Evolutionary conservation across 192 early-diverging fungal genomes (phyloP).

Genomic region (Coemansia sp.): DNA sequence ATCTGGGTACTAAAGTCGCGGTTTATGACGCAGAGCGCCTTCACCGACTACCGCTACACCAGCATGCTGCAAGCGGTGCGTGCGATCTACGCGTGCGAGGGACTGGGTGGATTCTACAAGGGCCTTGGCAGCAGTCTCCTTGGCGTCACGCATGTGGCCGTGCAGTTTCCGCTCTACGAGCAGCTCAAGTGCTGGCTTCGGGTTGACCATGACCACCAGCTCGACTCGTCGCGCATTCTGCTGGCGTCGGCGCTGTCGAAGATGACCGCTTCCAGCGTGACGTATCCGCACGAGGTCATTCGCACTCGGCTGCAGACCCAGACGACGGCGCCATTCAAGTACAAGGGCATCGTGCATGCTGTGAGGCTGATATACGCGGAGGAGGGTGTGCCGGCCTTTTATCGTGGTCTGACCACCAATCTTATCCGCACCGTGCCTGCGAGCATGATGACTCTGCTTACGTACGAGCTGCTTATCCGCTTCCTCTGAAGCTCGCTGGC

Average conservation of each 20-base stretch:
- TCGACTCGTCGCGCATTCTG: conserved; percentile 63
- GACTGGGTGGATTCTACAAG: conserved; percentile 84
- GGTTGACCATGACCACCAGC: conserved; percentile 20
- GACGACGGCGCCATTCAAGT: conserved; percentile 66
- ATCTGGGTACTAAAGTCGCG: conserved; percentile 92
- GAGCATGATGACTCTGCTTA: conserved; percentile 80
- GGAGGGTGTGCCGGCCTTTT: conserved; percentile 82
- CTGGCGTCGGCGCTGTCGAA: conserved; percentile 83
- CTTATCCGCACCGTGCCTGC: conserved; percentile 88
- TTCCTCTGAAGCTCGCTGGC: conserved; percentile 34
- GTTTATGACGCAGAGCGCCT: conserved; percentile 80
- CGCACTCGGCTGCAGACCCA: conserved; percentile 93
- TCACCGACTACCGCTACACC: conserved; percentile 76
- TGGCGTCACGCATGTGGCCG: conserved; percentile 88
- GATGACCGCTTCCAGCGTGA: conserved; percentile 82
- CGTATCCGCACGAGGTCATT: conserved; percentile 96
- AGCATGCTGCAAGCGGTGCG: conserved; percentile 79
- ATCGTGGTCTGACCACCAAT: conserved; percentile 84
- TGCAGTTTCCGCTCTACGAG: conserved; percentile 98
- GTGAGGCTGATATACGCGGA: conserved; percentile 68
- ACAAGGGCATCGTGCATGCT: conserved; percentile 82
- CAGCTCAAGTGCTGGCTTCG: conserved; percentile 63
- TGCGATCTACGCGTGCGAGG: conserved; percentile 75
- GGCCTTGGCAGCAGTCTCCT: conserved; percentile 87
- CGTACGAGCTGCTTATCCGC: conserved; percentile 83